Percentiles rank a stretch among this genome's conserved stretches.
Evolutionary conservation across 2,329 filamentous ascomycete species (phyloP).

Genomic region (Rhinocladiella similis): DNA sequence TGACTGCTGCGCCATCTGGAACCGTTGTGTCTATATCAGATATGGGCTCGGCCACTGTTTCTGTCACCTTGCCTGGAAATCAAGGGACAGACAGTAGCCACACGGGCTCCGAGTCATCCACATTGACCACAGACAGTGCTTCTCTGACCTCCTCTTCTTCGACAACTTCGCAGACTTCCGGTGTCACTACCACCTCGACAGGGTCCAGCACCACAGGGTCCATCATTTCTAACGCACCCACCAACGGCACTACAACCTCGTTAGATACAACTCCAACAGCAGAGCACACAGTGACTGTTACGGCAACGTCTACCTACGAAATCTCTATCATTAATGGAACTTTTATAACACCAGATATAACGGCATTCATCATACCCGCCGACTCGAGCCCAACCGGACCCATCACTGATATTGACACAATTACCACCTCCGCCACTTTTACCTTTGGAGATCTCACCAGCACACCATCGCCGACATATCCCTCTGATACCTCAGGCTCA

Average conservation of each 20-base stretch:
- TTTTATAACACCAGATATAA: conserved; percentile 10
- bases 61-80: conserved; percentile 22
- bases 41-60: conserved; percentile 21
- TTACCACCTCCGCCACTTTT: conserved; percentile 7
- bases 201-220: conserved; percentile 7
- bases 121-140: neutral
- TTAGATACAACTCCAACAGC: conserved; percentile 1
- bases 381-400: neutral
- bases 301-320: conserved; percentile 26
- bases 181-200: conserved; percentile 12
- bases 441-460: conserved; percentile 17
- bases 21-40: conserved; percentile 23
- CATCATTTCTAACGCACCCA: neutral
- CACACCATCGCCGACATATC: conserved; percentile 8
- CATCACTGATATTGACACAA: neutral
- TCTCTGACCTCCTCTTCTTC: neutral
- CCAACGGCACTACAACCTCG: conserved; percentile 8
- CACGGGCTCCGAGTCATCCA: conserved; percentile 9
- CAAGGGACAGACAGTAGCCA: conserved; percentile 3
- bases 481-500: neutral
- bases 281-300: conserved; percentile 21
- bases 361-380: neutral
- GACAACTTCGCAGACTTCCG: neutral
- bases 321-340: conserved; percentile 26
- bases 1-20: conserved; percentile 20